Evolutionary conservation across 2,329 filamentous ascomycete species (phyloP), one percentile per base, ranked within the genome.

Genomic region (Diaporthe aspalathi): DNA sequence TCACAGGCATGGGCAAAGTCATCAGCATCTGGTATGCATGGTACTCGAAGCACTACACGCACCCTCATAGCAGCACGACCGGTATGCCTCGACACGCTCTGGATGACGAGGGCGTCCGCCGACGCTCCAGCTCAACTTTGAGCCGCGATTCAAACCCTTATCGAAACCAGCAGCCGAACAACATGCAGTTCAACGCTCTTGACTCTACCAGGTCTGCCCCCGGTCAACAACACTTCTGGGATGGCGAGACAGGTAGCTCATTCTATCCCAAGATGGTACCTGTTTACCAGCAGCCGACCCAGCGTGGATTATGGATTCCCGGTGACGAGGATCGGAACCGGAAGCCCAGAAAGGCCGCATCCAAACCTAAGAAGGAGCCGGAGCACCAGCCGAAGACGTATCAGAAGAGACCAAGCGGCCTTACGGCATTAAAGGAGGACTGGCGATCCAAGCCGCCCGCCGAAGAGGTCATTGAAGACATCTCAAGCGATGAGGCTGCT

Each of bases 371-470:
- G 32, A 11, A n/a, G 5, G 54, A 53, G 11, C 22, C 52, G 11
- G 22, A 54, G 5, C 35, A n/a, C n/a, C 24, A 14, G 9, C 38
- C 63, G 17, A 56, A 40, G 45, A 32, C 45, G 11, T 53, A 52
- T 29, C 47, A 47, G 9, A 49, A 67, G 47, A 38, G 53, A 8
- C 35, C 57, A 50, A 60, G 11, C 32, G 45, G 32, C 22, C 29
- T 38, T 17, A 43, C 7, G 8, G n/a, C 67, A 9, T n/a, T 7
- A 29, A 52, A 69, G 35, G 69, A 68, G n/a, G 50, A 71, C 60
- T 73, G 68, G 69, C 57, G 71, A 17, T 54, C 70, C 11, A 73
- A 71, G 50, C 71, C 71, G 12, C 50, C 56, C 7, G 62, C 71
- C 4, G 69, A 73, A 27, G 68, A 73, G 45, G 56, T 45, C 16